Conservation (phyloP, 192 early-diverging fungal species). For the Backusella mclennaniae region DNA sequence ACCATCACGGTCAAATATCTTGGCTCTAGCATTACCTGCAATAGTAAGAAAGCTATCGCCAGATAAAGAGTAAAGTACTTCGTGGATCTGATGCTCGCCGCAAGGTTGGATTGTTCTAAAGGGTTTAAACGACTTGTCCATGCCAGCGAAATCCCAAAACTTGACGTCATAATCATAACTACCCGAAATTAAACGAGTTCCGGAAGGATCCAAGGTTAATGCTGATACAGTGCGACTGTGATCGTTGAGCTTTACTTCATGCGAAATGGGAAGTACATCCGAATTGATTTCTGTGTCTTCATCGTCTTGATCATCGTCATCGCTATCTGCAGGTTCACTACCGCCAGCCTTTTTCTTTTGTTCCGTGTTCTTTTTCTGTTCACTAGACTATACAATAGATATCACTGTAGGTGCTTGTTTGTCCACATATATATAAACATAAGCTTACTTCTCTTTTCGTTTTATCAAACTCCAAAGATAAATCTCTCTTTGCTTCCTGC, state of each 20-base stretch:
- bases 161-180: slow-evolving; percentile 79
- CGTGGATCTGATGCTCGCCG: slow-evolving; percentile 79
- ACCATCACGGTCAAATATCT: slow-evolving; percentile 81
- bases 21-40: slow-evolving; percentile 67
- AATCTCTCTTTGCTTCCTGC: slow-evolving; percentile 31
- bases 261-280: slow-evolving; percentile 60
- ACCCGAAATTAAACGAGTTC: slow-evolving; percentile 74
- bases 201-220: slow-evolving; percentile 80
- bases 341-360: neutral
- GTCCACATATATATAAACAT: too few species aligned
- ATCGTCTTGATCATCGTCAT: slow-evolving; percentile 42
- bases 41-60: slow-evolving; percentile 83
- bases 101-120: slow-evolving; percentile 80
- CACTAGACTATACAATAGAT: too few species aligned
- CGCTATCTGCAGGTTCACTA: slow-evolving; percentile 14
- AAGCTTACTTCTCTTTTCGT: slow-evolving; percentile 33
- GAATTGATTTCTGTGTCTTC: slow-evolving; percentile 22
- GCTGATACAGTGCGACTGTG: slow-evolving; percentile 73
- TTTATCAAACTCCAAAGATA: slow-evolving; percentile 28
- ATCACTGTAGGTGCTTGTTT: too few species aligned
- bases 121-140: slow-evolving; percentile 73
- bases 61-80: slow-evolving; percentile 70
- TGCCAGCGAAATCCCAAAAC: slow-evolving; percentile 93
- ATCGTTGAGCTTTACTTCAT: slow-evolving; percentile 64
- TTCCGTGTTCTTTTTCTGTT: slow-evolving; percentile 6